phyloP scores from a whole-genome alignment of 495 filamentous ascomycete species.

The Penicillium maclennaniae region DNA sequence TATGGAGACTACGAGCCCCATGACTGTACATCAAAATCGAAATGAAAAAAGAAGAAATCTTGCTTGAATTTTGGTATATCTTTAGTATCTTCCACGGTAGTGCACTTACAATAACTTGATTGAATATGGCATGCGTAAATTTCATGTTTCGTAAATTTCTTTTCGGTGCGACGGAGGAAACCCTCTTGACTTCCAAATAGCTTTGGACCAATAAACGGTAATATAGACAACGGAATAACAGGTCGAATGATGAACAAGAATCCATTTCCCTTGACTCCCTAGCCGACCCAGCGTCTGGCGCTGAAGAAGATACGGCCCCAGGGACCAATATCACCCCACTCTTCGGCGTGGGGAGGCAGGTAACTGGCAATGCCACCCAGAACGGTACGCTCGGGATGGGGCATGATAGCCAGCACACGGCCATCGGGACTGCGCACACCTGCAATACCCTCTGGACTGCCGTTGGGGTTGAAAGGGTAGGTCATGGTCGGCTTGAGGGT shows the following conservation, averaged over 20 bases:
- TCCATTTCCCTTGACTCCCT: constrained; percentile 5
- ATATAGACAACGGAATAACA: constrained; percentile 12
- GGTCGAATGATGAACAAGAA: neutral
- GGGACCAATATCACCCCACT: constrained; percentile 84
- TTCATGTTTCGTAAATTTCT: constrained; percentile 11
- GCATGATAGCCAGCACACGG: constrained; percentile 90
- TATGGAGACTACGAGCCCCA: neutral
- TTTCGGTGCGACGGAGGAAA: constrained; percentile 8
- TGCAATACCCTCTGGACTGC: constrained; percentile 81
- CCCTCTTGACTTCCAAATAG: constrained; percentile 9
- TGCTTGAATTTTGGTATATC: constrained; percentile 14
- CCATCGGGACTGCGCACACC: constrained; percentile 78
- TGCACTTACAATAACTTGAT: constrained; percentile 5
- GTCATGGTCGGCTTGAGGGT: constrained; percentile 64
- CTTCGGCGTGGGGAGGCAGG: constrained; percentile 58
- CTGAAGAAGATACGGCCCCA: constrained; percentile 80
- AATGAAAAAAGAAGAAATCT: constrained; percentile 3
- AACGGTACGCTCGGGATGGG: constrained; percentile 91
- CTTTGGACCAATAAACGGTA: constrained; percentile 3
- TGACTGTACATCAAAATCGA: neutral
- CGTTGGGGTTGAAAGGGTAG: constrained; percentile 94
- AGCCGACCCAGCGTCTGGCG: constrained; percentile 82
- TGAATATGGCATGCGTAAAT: neutral
- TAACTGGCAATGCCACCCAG: constrained; percentile 78
- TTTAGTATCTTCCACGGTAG: constrained; percentile 7